A percentile compares a stretch with the other conserved stretches of the same genome.
Evolutionary conservation across 2,329 filamentous ascomycete genomes (phyloP).

Genomic region (Ophiobolus disseminans): DNA sequence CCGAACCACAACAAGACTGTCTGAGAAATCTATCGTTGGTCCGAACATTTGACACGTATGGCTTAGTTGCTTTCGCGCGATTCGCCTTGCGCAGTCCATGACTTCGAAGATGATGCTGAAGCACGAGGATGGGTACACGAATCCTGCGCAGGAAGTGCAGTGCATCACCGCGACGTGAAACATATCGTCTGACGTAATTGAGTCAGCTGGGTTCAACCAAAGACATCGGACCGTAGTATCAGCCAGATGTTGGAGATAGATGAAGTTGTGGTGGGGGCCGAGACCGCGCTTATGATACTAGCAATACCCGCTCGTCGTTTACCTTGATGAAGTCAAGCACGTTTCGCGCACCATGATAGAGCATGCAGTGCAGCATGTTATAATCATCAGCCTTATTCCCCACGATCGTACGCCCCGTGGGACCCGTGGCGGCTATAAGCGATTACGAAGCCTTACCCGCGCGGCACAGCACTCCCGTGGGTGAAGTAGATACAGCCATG

Average conservation of each 20-base stretch:
- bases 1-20: too few relatives aligned
- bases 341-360: neutral
- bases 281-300: conserved; percentile 6
- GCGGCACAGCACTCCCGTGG: conserved; percentile 8
- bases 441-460: conserved; percentile 8
- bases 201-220: too few relatives aligned
- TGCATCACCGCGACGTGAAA: too few relatives aligned
- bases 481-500: neutral
- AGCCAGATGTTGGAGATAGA: neutral
- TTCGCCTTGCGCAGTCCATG: neutral
- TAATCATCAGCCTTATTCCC: too few relatives aligned
- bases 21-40: too few relatives aligned
- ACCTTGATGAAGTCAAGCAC: neutral
- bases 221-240: too few relatives aligned
- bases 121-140: too few relatives aligned
- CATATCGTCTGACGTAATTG: too few relatives aligned
- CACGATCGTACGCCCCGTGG: neutral
- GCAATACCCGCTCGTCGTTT: neutral
- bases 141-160: too few relatives aligned
- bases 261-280: neutral
- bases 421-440: neutral
- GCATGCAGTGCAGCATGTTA: too few relatives aligned
- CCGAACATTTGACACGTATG: too few relatives aligned
- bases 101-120: neutral
- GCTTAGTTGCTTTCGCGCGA: neutral